Base-by-base conservation (phyloP, 169 alveolate species). In the Eimeria maxima region DNA sequence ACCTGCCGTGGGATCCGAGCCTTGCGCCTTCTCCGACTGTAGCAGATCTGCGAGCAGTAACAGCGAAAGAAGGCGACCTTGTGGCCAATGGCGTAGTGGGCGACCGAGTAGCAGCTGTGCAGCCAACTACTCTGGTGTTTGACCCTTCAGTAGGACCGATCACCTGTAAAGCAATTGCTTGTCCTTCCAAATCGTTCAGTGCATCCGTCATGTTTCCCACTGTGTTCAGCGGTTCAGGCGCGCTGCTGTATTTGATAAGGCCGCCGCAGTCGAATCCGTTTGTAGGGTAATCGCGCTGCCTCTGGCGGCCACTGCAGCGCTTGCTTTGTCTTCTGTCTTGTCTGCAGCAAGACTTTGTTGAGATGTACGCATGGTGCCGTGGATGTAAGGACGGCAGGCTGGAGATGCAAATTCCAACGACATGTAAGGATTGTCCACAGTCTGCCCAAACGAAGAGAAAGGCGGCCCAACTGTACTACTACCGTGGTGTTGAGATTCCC, bases 341-440 rank as follows among this genome's bases (percentile, higher is more conserved):
- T 27, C 47, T 55, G 91, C 76, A 86, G 93, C 93, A 86, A 86
- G 93, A 86, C 57, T 86, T 86, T 29, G 93, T 86, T 2, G 93
- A 86, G 42, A 24, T 86, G 38, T 86, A 86, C 24, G 93, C 80
- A 29, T 86, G 93, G 93, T 86, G 93, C 42, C 93, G 80, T 33
- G 93, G 93, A n/a, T 86, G 93, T 63, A 63, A 86, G 81, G 80
- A 55, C 14, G 93, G 93, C 38, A 86, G 42, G 44, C 63, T 86
- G 13, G 93, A 86, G 38, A 86, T 86, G 93, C 76, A 86, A 20
- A 63, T 86, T 86, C 93, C 93, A 60, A 86, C 93, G n/a, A 42
- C 71, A 86, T 80, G 93, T 81, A 63, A 86, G 93, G 60, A 8
- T 74, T n/a, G 18, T 20, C 22, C 44, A 65, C 42, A 65, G 7